Base-by-base conservation (phyloP, 352 stramenopile genomes). In the Globisporangium alternatum region DNA sequence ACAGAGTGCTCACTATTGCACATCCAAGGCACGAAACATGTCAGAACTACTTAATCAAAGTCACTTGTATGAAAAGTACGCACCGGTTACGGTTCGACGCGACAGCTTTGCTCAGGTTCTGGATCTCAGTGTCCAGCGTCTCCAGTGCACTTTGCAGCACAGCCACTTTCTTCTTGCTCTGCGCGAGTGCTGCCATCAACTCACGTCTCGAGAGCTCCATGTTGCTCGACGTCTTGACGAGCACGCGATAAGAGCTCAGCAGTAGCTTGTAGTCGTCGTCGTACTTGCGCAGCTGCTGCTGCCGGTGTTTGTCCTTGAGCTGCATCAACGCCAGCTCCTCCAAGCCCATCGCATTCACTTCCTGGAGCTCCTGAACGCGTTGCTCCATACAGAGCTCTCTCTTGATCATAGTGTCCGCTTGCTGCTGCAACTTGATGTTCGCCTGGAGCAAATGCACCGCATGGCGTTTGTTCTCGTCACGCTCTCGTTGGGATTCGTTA, bases 1-100 rank as follows among this genome's bases (percentile, higher is more conserved):
- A 89, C 55, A 19, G 69, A 76, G 17, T 73, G 57, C 22, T 89
- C 78, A 5, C 80, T 89, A 45, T 44, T 6, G 19, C n/a, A 55
- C 15, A 56, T 28, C 56, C 35, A 25, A 49, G 9, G 19, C 8
- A 39, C 10, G 8, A 39, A 44, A 17, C 10, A 44, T n/a, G 13
- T 44, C 15, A 45, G 15, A 13, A n/a, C 15, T 15, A 15, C 39
- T n/a, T 8, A 45, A 45, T 45, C 5, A 8, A n/a, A n/a, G 15
- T 2, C 6, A 15, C 13, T 45, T 7, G 13, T 15, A 28, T 15
- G 37, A 25, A 0, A 30, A 60, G 17, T 22, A 55, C 68, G 21
- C 17, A 81, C 76, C 76, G 71, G 65, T 64, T 74, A 10, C 66
- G 74, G 25, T 60, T 74, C 21, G 58, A 15, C 28, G 70, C 43